Base-by-base conservation (phyloP, 495 filamentous ascomycete genomes). In the Hamigera avellanea region DNA sequence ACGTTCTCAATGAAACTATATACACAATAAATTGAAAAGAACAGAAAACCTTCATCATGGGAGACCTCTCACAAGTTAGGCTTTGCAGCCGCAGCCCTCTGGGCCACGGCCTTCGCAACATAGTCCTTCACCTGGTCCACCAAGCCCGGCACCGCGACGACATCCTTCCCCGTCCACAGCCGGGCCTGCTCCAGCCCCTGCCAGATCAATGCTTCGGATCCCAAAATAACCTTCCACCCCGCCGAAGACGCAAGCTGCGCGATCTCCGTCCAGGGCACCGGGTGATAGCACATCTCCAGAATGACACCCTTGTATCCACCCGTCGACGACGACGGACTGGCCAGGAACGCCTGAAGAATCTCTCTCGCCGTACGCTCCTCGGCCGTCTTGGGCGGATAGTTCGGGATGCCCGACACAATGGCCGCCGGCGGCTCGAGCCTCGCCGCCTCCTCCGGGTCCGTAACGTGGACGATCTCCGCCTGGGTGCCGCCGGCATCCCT, bases 241-340 rank as follows among this genome's bases (percentile, higher is more conserved):
- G 62, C 61, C 2, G 53, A 53, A 36, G 70, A 61, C 14, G 73
- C 70, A 19, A 80, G 43, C 37, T 57, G 56, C 4, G 67, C 75
- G 35, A 85, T 72, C 42, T 67, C 67, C 0, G 81, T 86, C 54
- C 72, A 73, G 0, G 78, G 78, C 27, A 62, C 57, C 1, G 81
- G 81, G 49, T 83, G 79, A 51, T 86, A 85, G 61, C 80, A 83
- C 81, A 86, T 85, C 59, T 86, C 81, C 43, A 84, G 54, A 26
- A 86, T 75, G 6, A 72, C 72, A 8, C 81, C 81, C 61, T 80
- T 77, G 35, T 64, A 54, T 59, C 61, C 56, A 35, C 49, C 21
- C 15, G 33, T 31, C n/a, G 44, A 35, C 26, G 19, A 39, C 42
- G 32, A 52, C 28, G 36, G 36, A 30, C 50, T 55, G 1, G 50